Conservation (phyloP, 2,329 filamentous ascomycete species). For the Calonectria hongkongensis region DNA sequence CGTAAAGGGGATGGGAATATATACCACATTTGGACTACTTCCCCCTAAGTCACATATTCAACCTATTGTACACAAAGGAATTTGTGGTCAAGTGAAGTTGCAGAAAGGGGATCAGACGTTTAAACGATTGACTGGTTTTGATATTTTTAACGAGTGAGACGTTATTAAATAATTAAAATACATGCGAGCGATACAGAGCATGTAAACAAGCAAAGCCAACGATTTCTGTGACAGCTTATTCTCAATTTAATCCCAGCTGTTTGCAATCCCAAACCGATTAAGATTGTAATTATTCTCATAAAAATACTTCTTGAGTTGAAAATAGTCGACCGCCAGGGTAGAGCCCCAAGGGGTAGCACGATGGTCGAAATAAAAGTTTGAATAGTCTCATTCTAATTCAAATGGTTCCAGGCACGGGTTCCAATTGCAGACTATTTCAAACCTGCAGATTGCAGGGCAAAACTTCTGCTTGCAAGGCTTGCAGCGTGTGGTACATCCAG, state of each 20-base stretch:
- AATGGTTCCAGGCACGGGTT: neutral
- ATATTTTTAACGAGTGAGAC: neutral
- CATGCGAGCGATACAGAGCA: neutral
- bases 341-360: neutral
- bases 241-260: neutral
- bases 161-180: neutral
- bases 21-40: no score
- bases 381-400: neutral
- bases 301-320: neutral
- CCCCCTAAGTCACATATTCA: no score
- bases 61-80: no score
- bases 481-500: neutral
- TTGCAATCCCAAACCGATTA: neutral
- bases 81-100: no score
- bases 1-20: no score
- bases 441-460: conserved; percentile 3
- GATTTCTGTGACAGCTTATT: neutral
- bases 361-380: neutral
- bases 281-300: neutral
- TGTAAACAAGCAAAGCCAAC: neutral
- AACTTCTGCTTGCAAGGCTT: neutral
- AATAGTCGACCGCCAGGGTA: neutral
- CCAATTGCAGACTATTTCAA: neutral
- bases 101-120: neutral
- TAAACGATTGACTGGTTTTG: neutral